A percentile compares a stretch with the other conserved stretches of the same genome.
phyloP scores from a whole-genome alignment of 257 asterid genomes.

The Ophiorrhiza pumila region DNA sequence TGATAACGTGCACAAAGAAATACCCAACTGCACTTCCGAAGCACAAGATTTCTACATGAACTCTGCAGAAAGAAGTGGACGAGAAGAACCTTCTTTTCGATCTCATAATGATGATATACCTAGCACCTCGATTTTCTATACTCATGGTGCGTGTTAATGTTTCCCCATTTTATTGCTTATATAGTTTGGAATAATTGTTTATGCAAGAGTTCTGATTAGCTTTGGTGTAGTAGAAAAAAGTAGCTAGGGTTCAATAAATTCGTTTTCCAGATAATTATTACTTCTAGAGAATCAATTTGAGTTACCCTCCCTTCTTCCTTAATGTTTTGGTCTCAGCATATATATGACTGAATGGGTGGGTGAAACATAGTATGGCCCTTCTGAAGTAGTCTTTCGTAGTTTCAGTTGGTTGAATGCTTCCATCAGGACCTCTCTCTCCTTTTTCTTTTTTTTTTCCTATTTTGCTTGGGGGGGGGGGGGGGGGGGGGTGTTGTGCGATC shows the following conservation, averaged over 20 bases:
- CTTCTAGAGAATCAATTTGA: neutral
- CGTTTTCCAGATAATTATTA: neutral
- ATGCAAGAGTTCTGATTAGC: neutral
- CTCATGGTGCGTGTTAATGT: constrained; percentile 45
- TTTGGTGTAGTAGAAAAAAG: neutral
- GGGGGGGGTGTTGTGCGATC: too few relatives aligned
- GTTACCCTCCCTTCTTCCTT: neutral
- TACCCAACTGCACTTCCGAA: constrained; percentile 28
- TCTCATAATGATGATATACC: constrained; percentile 39
- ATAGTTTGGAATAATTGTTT: neutral
- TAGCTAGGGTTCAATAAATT: neutral
- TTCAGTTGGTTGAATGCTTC: neutral
- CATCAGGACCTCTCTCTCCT: neutral
- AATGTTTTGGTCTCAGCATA: neutral
- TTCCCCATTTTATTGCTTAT: neutral
- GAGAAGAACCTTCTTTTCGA: constrained; percentile 28
- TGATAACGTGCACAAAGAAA: constrained; percentile 34
- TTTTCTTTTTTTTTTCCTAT: neutral
- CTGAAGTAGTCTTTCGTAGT: neutral
- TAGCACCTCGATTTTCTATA: constrained; percentile 54
- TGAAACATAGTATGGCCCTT: neutral
- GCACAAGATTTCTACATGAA: constrained; percentile 24
- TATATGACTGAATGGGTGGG: neutral
- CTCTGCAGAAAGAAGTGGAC: constrained; percentile 40
- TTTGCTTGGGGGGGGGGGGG: too few relatives aligned